Evolutionary conservation across 768 basidiomycete genomes (phyloP).

Genomic region (Coprinopsis strossmayeri): DNA sequence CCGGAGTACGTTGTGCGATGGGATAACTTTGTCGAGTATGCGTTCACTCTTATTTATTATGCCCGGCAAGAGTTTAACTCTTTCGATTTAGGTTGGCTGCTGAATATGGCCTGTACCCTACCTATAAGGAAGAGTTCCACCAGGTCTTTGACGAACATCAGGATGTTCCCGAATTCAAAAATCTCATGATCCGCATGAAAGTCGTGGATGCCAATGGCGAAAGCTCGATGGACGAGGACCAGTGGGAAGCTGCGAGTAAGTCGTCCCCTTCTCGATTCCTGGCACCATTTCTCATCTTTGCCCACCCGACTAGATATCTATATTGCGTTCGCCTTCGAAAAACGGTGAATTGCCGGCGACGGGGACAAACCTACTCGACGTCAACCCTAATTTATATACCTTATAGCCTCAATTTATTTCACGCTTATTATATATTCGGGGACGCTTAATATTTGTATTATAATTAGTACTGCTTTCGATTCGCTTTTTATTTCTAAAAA

Average conservation of each 20-base stretch:
- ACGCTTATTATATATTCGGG: not conserved
- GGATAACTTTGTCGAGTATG: constrained; percentile 87
- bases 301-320: constrained; percentile 67
- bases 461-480: too few relatives aligned
- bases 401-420: too few relatives aligned
- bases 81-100: constrained; percentile 60
- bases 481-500: too few relatives aligned
- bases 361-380: too few relatives aligned
- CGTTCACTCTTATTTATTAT: constrained; percentile 20
- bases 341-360: constrained; percentile 26
- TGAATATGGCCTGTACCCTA: constrained; percentile 66
- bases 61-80: not conserved
- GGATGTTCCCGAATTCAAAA: constrained; percentile 63
- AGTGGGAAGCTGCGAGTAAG: constrained; percentile 99
- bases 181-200: constrained; percentile 85
- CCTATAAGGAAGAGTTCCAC: constrained; percentile 88
- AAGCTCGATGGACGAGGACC: constrained; percentile 89
- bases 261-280: constrained; percentile 14
- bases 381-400: too few relatives aligned
- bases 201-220: constrained; percentile 83
- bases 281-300: constrained; percentile 5
- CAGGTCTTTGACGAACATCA: constrained; percentile 80
- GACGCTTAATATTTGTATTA: constrained; percentile 5
- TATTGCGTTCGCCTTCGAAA: constrained; percentile 89
- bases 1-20: constrained; percentile 97